Base-by-base conservation (phyloP, 352 stramenopile species). In the Phytophthora brassicae region DNA sequence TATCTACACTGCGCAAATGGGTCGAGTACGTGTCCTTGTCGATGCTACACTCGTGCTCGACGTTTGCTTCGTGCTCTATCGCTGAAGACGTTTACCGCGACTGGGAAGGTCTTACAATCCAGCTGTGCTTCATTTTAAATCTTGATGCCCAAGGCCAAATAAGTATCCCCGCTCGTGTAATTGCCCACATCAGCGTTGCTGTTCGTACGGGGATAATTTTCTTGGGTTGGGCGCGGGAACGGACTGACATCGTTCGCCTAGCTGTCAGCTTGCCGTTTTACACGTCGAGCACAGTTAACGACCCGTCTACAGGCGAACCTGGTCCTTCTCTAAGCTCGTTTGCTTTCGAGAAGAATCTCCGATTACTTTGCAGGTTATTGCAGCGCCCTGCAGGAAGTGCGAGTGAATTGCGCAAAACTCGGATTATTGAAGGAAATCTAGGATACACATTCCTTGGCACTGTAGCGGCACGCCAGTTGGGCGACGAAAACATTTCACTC, bases 31-130 rank as follows among this genome's bases (percentile, higher is more conserved):
- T 95, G 4, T 75, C 84, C 8, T 65, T 90, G 4, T 91, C 76
- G 33, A 90, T 93, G 84, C 64, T 95, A 12, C 81, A 91, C 47
- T 91, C 82, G 13, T 90, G 82, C 56, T 77, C 75, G 13, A 92
- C 82, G 12, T 93, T 92, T 36, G 81, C 84, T 13, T 92, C 84
- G 1, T 90, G 82, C 50, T 78, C 64, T 19, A 89, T 92, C 43
- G 84, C 78, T 6, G 77, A 90, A 19, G 78, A 91, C 20, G 79
- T 91, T 20, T 91, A 90, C 61, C 81, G 85, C 16, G 85, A 94
- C 50, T 94, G 85, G 85, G 84, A 94, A 47, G 77, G 81, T 17
- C 69, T 94, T 3, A 92, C 83, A 11, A 88, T 91, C 39, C 85
- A 94, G 66, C 69, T 94, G 4, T 90, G 83, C 47, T 91, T 89